phyloP scores from a whole-genome alignment of 805 yeast species.

The Barnettozyma populi region DNA sequence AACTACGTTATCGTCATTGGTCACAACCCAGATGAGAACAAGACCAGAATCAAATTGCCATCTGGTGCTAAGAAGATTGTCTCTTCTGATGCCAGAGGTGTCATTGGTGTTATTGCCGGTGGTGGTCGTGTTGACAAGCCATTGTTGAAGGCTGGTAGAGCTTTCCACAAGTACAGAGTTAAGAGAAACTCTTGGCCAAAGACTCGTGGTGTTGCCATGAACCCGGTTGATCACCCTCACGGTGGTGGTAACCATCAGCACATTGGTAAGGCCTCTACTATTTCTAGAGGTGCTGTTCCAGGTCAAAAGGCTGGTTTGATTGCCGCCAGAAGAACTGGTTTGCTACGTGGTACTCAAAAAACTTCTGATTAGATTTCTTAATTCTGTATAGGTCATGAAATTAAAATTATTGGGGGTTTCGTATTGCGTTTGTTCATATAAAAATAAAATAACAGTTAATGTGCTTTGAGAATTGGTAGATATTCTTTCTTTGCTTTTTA shows the following conservation, averaged over 20 bases:
- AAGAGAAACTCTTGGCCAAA: slow-evolving; percentile 99
- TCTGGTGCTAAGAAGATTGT: slow-evolving; percentile 98
- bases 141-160: slow-evolving; percentile 99
- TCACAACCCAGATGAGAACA: slow-evolving; percentile 98
- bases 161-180: slow-evolving; percentile 98
- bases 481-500: background rate
- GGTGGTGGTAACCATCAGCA: slow-evolving; percentile 99
- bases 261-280: slow-evolving; percentile 99
- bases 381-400: slow-evolving; percentile 24
- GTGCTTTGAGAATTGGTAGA: slow-evolving; percentile 3
- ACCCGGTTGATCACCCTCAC: slow-evolving; percentile 99
- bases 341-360: slow-evolving; percentile 99
- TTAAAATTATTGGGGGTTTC: slow-evolving; percentile 23
- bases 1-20: slow-evolving; percentile 98
- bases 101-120: slow-evolving; percentile 99
- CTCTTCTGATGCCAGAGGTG: slow-evolving; percentile 97
- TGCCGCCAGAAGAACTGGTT: slow-evolving; percentile 99
- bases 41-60: slow-evolving; percentile 98
- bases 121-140: slow-evolving; percentile 99
- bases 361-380: slow-evolving; percentile 56
- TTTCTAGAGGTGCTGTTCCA: slow-evolving; percentile 98
- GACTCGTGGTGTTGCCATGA: slow-evolving; percentile 99
- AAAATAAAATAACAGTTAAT: slow-evolving; percentile 18
- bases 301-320: slow-evolving; percentile 99
- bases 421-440: slow-evolving; percentile 16